Percentiles rank a stretch among this genome's conserved stretches.
Evolutionary conservation across 2,329 filamentous ascomycete genomes (phyloP).

Genomic region (Penicillium sp.): DNA sequence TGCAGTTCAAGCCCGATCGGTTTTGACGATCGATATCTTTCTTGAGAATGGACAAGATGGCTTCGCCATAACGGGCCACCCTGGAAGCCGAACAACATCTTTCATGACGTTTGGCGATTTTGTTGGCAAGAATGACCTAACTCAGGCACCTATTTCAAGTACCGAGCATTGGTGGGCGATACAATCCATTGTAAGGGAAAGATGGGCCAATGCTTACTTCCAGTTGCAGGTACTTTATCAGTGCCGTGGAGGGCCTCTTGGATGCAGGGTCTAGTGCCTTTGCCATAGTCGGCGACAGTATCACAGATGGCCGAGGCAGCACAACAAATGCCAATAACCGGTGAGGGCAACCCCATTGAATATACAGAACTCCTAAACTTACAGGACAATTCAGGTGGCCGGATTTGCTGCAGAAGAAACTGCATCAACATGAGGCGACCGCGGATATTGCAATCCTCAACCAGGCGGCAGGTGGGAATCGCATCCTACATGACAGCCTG

Average conservation of each 20-base stretch:
- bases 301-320: slow-evolving; percentile 67
- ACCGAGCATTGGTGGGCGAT: slow-evolving; percentile 48
- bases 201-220: slow-evolving; percentile 34
- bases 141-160: slow-evolving; percentile 38
- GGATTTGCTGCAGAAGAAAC: slow-evolving; percentile 57
- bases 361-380: no score
- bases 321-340: slow-evolving; percentile 64
- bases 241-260: slow-evolving; percentile 60
- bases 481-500: slow-evolving; percentile 64
- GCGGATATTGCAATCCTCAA: slow-evolving; percentile 63
- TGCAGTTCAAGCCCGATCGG: slow-evolving; percentile 53
- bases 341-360: slow-evolving; percentile 14
- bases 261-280: slow-evolving; percentile 51
- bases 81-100: slow-evolving; percentile 66
- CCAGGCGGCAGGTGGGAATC: slow-evolving; percentile 71
- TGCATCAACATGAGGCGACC: slow-evolving; percentile 54
- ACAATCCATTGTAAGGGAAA: slow-evolving; percentile 11
- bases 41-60: slow-evolving; percentile 60
- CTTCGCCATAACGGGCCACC: slow-evolving; percentile 65
- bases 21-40: slow-evolving; percentile 64
- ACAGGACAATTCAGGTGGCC: slow-evolving; percentile 53
- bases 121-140: slow-evolving; percentile 55
- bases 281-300: slow-evolving; percentile 65
- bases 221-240: slow-evolving; percentile 62
- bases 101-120: slow-evolving; percentile 64